Conservation (phyloP, 2,329 filamentous ascomycete genomes). For the Calycina herbarum region DNA sequence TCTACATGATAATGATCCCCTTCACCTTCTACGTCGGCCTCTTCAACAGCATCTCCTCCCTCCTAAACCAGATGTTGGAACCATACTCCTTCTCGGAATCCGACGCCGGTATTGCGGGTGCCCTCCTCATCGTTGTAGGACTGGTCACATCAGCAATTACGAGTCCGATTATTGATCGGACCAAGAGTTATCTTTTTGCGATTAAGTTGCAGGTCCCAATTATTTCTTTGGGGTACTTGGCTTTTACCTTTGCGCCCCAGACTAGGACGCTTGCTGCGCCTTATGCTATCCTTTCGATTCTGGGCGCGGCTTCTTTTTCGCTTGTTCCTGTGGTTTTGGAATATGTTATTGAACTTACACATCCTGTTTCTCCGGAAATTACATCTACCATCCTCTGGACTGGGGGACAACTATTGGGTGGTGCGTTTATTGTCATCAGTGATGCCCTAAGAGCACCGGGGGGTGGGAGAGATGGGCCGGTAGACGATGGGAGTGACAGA, state of each 20-base stretch:
- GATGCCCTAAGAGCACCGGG: conserved; percentile 63
- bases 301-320: conserved; percentile 78
- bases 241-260: conserved; percentile 77
- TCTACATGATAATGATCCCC: conserved; percentile 80
- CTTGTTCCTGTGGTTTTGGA: conserved; percentile 85
- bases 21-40: conserved; percentile 84
- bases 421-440: conserved; percentile 79
- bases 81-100: conserved; percentile 84
- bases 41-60: conserved; percentile 88
- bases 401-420: conserved; percentile 82
- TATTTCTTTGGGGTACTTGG: conserved; percentile 70
- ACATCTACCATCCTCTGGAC: conserved; percentile 83
- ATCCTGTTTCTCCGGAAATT: conserved; percentile 84
- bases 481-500: conserved; percentile 41
- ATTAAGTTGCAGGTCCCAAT: conserved; percentile 76
- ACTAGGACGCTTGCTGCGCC: conserved; percentile 60
- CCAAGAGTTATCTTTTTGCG: conserved; percentile 72
- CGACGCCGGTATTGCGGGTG: conserved; percentile 86
- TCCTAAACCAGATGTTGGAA: conserved; percentile 85
- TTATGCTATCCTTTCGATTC: conserved; percentile 71
- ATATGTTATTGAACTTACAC: conserved; percentile 81
- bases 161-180: conserved; percentile 81
- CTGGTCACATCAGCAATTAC: conserved; percentile 74
- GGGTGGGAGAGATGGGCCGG: conserved; percentile 38
- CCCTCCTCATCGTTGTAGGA: conserved; percentile 81